Percentiles rank a stretch among this genome's conserved stretches.
phyloP scores from a whole-genome alignment of 1,284 basidiomycete genomes.

The Kwoniella shivajii region DNA sequence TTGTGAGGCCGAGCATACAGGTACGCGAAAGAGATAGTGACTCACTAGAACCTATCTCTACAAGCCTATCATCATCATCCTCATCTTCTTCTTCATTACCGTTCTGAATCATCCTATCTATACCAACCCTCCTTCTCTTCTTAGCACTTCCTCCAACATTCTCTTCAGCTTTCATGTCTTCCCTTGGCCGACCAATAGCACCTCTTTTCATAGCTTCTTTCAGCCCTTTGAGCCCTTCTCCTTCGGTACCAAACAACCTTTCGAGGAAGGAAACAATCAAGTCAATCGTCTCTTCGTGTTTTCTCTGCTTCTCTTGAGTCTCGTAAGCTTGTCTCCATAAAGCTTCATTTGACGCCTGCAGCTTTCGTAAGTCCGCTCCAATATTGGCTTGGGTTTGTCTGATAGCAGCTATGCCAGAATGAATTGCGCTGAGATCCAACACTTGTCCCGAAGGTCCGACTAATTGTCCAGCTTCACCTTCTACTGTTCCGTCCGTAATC shows the following conservation, averaged over 20 bases:
- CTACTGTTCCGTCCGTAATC: slow-evolving; percentile 48
- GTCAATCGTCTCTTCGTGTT: slow-evolving; percentile 96
- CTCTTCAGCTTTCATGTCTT: slow-evolving; percentile 32
- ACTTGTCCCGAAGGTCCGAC: slow-evolving; percentile 34
- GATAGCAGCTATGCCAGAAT: slow-evolving; percentile 79
- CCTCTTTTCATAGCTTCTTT: slow-evolving; percentile 49
- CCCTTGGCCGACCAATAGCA: slow-evolving; percentile 24
- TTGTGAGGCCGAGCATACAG: too few species aligned
- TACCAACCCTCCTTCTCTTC: slow-evolving; percentile 44
- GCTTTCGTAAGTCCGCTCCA: slow-evolving; percentile 79
- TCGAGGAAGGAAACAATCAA: slow-evolving; percentile 92
- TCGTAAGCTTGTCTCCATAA: slow-evolving; percentile 90
- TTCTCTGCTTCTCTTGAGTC: slow-evolving; percentile 76
- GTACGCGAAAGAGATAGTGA: too few species aligned
- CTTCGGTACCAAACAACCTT: slow-evolving; percentile 75
- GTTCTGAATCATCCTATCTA: slow-evolving; percentile 49
- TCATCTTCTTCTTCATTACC: slow-evolving; percentile 21
- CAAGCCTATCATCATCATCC: slow-evolving; percentile 28
- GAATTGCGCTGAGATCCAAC: slow-evolving; percentile 45
- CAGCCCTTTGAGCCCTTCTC: slow-evolving; percentile 47
- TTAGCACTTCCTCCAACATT: slow-evolving; percentile 14
- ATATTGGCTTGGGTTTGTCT: slow-evolving; percentile 90
- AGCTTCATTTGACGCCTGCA: slow-evolving; percentile 84
- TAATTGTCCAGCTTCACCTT: slow-evolving; percentile 38
- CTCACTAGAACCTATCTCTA: slow-evolving; percentile 43